These are phyloP conservation scores for Sungouiozyma ichnusensis DNA, from an alignment of 805 yeast genomes.

Conservation along the genomic window DNA sequence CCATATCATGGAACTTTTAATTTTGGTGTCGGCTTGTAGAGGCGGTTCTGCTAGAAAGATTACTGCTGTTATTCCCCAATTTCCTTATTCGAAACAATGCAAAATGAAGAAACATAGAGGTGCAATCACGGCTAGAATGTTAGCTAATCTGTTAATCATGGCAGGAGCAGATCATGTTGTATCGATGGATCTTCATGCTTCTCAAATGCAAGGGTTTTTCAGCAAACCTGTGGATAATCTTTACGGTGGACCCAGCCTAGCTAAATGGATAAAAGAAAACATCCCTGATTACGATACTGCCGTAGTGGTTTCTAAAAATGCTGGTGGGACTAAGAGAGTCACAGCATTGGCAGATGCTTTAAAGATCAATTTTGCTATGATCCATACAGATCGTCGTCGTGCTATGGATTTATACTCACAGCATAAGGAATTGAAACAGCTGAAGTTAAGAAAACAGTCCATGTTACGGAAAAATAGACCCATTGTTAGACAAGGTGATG, in stretches of 20 bases:
- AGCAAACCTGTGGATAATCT: constrained; percentile 94
- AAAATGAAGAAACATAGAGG: constrained; percentile 99
- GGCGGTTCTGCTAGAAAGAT: constrained; percentile 98
- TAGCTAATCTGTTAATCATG: constrained; percentile 89
- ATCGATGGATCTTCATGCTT: constrained; percentile 91
- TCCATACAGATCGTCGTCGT: constrained; percentile 95
- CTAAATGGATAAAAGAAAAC: constrained; percentile 89
- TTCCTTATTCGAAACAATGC: constrained; percentile 93
- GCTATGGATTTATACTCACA: constrained; percentile 49
- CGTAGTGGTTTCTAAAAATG: constrained; percentile 96
- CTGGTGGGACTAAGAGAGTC: constrained; percentile 97
- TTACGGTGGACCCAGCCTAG: constrained; percentile 93
- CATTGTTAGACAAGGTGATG: constrained; percentile 33
- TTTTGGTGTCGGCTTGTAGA: constrained; percentile 87
- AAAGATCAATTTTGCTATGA: constrained; percentile 96
- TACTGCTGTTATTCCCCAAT: constrained; percentile 93
- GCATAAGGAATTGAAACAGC: constrained; percentile 28
- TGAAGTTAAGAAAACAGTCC: constrained; percentile 37
- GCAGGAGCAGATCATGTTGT: constrained; percentile 99
- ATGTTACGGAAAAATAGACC: constrained; percentile 37
- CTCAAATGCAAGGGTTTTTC: constrained; percentile 99
- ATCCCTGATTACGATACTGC: constrained; percentile 77
- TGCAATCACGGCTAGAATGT: constrained; percentile 96
- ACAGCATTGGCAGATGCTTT: constrained; percentile 95
- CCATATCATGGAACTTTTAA: constrained; percentile 90